Percentiles rank a stretch among this genome's conserved stretches.
Evolutionary conservation across 2,329 filamentous ascomycete species (phyloP).

Genomic region (Colletotrichum godetiae): DNA sequence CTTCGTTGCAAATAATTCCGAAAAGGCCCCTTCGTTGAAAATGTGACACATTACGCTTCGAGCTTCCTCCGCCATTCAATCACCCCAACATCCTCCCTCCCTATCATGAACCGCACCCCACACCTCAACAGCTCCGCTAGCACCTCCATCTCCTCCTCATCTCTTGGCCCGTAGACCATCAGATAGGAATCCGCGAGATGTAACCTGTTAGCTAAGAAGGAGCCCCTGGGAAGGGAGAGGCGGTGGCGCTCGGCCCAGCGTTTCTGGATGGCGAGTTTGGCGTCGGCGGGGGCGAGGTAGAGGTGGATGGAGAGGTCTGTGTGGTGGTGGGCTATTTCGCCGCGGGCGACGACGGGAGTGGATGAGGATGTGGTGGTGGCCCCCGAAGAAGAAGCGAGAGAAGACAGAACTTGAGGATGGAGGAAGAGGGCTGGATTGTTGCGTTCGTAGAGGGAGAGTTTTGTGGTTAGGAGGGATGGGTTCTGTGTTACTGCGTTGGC

Average conservation of each 20-base stretch:
- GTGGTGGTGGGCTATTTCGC: constrained; percentile 53
- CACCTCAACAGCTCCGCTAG: constrained; percentile 12
- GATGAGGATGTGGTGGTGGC: not conserved
- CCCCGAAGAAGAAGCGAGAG: not conserved
- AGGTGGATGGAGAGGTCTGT: constrained; percentile 52
- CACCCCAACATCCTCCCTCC: not conserved
- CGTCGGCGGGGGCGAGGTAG: constrained; percentile 50
- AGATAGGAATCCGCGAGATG: constrained; percentile 47
- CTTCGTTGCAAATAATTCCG: not conserved
- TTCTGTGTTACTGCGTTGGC: constrained; percentile 40
- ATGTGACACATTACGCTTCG: not conserved
- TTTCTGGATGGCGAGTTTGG: constrained; percentile 44
- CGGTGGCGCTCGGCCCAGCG: constrained; percentile 55
- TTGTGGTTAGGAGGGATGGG: constrained; percentile 40
- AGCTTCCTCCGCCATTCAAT: constrained; percentile 23
- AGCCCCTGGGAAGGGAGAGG: constrained; percentile 42
- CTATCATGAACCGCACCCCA: constrained; percentile 27
- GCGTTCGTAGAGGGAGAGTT: constrained; percentile 47
- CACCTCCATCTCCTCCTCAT: constrained; percentile 47
- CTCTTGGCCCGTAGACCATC: constrained; percentile 53
- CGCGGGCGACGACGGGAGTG: constrained; percentile 16
- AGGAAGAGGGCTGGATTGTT: constrained; percentile 44
- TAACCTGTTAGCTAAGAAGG: not conserved
- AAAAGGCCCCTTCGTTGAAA: not conserved
- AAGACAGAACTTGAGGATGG: not conserved